Evolutionary conservation across 129 eudicot species (phyloP), one percentile per base, ranked within the genome.

Genomic region (Arctium minus): DNA sequence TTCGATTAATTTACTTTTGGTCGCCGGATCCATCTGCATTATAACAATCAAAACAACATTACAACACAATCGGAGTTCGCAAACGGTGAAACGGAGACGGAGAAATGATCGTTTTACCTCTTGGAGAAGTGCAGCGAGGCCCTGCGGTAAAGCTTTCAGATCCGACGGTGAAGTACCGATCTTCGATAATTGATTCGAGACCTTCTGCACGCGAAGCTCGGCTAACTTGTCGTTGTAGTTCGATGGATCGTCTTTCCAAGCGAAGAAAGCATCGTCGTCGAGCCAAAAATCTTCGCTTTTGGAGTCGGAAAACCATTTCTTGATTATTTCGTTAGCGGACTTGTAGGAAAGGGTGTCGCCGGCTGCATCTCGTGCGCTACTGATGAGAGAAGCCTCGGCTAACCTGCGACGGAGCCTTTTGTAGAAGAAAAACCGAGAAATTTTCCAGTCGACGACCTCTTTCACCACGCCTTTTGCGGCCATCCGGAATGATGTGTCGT

Each of bases 401-500:
- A 96, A 90, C 87, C 98, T 88, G 11, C 99, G 88, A 4, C 37
- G 75, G 72, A 96, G 83, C 75, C 99, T 86, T 77, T 79, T 88
- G 85, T 90, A 90, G 80, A 96, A 93, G 89, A 90, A 93, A 77
- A 87, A 87, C 22, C 99, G 85, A 42, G 97, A 96, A 30, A 65
- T 70, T 8, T 60, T 30, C 99, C 99, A 93, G 38, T 90, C 99
- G 6, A 96, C 90, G 9, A 96, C 96, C 65, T 93, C 77, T 70
- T 81, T 87, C 22, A 96, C 86, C 70, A 88, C 99, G 38, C 96
- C 98, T 83, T 91, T 93, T 27, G 91, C 97, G 36, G 97, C 98
- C 98, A 96, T 96, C 73, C 99, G 89, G 13, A 88, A 86, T 1
- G 99, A 92, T 6, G 98, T 96, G 74, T 96, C 99, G 7, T 96